Evolutionary conservation across 192 early-diverging fungal species (phyloP), one percentile per base, ranked within the genome.

Genomic region (Entomortierella lignicola): DNA sequence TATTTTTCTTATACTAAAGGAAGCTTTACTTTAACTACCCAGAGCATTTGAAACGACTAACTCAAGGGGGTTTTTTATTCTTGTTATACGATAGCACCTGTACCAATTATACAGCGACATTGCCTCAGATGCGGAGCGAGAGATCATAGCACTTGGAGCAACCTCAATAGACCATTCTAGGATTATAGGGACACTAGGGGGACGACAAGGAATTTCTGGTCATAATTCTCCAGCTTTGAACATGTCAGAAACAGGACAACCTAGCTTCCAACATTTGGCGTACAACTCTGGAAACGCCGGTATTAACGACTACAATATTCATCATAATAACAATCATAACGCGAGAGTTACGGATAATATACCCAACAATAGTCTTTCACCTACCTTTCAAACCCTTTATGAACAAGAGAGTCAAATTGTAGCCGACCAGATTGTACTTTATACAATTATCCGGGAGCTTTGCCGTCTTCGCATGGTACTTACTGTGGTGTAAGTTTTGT

Each of bases 361-460:
- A 58, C 29, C 54, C 42, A 67, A 47, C 57, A 34, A 20, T 57
- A 69, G 12, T n/a, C 44, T 63, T 15, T 68, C 72, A 10, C 72
- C 72, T 52, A 66, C 1, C 4, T 47, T 47, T 15, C 5, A 20
- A 20, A 47, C 20, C 17, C 44, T 20, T 47, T 12, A 20, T 47
- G 44, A 47, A 15, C 44, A 20, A 47, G 69, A 62, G 43, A 66
- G 66, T 8, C 59, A 68, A 2, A 32, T 50, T 20, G 68, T 51
- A 3, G 75, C 75, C 1, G 75, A 79, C 50, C 75, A 79, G 43
- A 39, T 79, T 48, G 68, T 79, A 20, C 57, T 79, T 2, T 79
- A 79, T 58, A 66, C 62, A 2, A 71, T 70, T 62, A 53, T 82
- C 27, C 59, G 56, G 25, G 81, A 77, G 25, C 56, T 82, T 4